A percentile compares a stretch with the other conserved stretches of the same genome.
phyloP scores from a whole-genome alignment of 2,329 filamentous ascomycete species.

The Fusarium decemcellulare region DNA sequence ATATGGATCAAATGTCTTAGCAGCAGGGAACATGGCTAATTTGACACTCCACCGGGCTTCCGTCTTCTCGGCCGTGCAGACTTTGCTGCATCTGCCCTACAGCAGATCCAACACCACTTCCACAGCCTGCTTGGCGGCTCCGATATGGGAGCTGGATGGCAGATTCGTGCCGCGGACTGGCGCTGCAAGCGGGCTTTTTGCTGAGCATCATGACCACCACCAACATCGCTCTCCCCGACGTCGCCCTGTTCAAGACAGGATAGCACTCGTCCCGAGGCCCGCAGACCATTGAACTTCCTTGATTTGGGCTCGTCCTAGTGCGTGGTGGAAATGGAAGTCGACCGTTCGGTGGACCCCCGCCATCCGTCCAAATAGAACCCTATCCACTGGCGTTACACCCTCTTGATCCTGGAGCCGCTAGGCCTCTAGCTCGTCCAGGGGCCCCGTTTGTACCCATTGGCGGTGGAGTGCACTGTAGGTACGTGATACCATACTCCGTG shows the following conservation, averaged over 20 bases:
- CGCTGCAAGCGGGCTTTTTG: neutral
- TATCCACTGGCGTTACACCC: conserved; percentile 48
- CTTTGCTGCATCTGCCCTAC: conserved; percentile 8
- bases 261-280: conserved; percentile 30
- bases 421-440: conserved; percentile 35
- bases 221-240: neutral
- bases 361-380: conserved; percentile 37
- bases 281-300: conserved; percentile 41
- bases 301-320: conserved; percentile 37
- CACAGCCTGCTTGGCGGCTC: neutral
- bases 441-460: conserved; percentile 34
- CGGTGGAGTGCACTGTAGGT: conserved; percentile 28
- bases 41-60: conserved; percentile 38
- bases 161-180: neutral
- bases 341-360: conserved; percentile 36
- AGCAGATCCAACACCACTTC: neutral
- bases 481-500: conserved; percentile 42
- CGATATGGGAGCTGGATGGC: neutral
- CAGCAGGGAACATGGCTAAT: conserved; percentile 35
- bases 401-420: conserved; percentile 42
- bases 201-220: neutral
- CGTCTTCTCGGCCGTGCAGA: conserved; percentile 13
- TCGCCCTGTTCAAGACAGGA: conserved; percentile 11
- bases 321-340: conserved; percentile 38
- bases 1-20: conserved; percentile 29